phyloP scores from a whole-genome alignment of 257 asterid genomes.

The Plectranthus barbatus region DNA sequence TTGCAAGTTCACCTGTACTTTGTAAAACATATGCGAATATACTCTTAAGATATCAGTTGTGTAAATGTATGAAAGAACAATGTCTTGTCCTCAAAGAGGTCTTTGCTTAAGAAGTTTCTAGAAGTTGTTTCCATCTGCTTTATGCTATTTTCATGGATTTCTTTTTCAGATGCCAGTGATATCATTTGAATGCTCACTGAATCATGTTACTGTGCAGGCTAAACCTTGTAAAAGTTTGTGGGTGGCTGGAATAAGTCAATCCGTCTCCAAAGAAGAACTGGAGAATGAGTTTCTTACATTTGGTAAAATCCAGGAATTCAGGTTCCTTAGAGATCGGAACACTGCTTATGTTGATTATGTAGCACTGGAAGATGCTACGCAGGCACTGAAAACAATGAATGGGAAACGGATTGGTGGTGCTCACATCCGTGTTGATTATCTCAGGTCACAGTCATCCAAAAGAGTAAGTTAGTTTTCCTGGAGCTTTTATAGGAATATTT shows the following conservation, averaged over 20 bases:
- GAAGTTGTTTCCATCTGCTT: conserved; percentile 4
- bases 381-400: conserved; percentile 72
- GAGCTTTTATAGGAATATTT: not conserved
- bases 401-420: conserved; percentile 68
- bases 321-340: conserved; percentile 69
- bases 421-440: conserved; percentile 86
- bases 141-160: not conserved
- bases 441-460: conserved; percentile 75
- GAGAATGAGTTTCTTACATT: conserved; percentile 74
- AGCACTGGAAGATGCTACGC: conserved; percentile 72
- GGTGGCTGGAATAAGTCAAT: conserved; percentile 86
- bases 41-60: too few species aligned
- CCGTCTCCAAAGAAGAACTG: conserved; percentile 68
- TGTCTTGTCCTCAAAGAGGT: not conserved
- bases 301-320: conserved; percentile 80
- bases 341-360: conserved; percentile 79
- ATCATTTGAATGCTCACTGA: conserved; percentile 1
- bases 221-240: conserved; percentile 91
- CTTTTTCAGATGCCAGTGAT: not conserved
- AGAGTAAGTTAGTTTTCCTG: conserved; percentile 48
- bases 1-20: not conserved
- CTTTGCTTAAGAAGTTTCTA: not conserved
- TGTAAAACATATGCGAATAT: too few species aligned
- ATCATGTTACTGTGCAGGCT: conserved; percentile 45
- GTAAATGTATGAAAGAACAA: not conserved